Conservation (phyloP, 768 basidiomycete genomes). For the Vararia minispora region DNA sequence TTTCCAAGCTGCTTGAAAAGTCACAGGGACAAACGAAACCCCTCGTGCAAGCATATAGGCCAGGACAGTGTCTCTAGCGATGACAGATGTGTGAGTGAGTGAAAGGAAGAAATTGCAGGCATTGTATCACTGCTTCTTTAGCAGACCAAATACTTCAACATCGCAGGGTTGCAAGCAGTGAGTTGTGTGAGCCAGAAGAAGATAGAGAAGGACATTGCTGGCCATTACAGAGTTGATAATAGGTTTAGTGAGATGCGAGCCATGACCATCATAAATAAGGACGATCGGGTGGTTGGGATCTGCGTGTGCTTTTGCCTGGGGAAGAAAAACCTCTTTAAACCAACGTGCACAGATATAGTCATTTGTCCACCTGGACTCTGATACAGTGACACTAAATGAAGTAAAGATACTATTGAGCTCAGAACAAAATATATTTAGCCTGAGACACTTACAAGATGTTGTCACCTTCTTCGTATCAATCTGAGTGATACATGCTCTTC, state of each 20-base stretch:
- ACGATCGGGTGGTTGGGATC: conserved; percentile 22
- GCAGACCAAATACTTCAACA: conserved; percentile 27
- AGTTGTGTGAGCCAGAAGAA: conserved; percentile 30
- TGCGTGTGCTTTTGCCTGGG: conserved; percentile 20
- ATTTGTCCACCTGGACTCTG: conserved; percentile 32
- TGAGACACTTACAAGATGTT: conserved; percentile 15
- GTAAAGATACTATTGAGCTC: conserved; percentile 17
- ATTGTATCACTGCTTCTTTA: conserved; percentile 19
- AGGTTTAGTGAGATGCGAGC: conserved; percentile 23
- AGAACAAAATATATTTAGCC: background rate
- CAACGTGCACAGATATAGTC: conserved; percentile 25
- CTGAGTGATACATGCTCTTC: no score
- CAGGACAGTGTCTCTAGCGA: background rate
- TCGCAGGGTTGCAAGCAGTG: conserved; percentile 33
- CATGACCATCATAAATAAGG: conserved; percentile 34
- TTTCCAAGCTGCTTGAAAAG: background rate
- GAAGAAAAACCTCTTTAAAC: conserved; percentile 29
- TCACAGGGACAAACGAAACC: background rate
- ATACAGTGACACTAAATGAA: conserved; percentile 20
- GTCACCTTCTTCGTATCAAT: conserved; percentile 19
- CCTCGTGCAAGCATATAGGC: background rate
- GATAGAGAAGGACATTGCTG: conserved; percentile 23
- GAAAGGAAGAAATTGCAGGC: no score
- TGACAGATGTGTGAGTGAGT: background rate
- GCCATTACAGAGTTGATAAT: conserved; percentile 19